These are phyloP conservation scores for Clarireedia hainanense DNA, from an alignment of 2,329 filamentous ascomycete species.

Conservation along the genomic window DNA sequence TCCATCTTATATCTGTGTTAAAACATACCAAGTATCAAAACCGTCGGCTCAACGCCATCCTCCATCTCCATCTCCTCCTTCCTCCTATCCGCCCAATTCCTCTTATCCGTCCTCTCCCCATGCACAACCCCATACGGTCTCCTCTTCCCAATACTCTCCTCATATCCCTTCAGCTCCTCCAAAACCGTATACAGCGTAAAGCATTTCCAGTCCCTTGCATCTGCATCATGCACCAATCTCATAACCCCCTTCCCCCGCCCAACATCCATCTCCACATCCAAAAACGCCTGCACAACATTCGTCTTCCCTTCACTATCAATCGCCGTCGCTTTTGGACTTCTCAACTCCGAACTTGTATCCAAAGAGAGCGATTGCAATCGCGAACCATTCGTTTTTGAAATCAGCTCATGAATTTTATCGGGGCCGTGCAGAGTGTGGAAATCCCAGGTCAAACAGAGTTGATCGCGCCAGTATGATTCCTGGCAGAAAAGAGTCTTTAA, in stretches of 20 bases:
- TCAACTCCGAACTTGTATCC: conserved; percentile 20
- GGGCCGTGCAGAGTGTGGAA: conserved; percentile 43
- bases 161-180: conserved; percentile 43
- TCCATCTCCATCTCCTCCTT: conserved; percentile 39
- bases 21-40: conserved; percentile 51
- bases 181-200: conserved; percentile 57
- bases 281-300: conserved; percentile 46
- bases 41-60: conserved; percentile 36
- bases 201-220: conserved; percentile 45
- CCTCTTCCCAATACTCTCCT: conserved; percentile 40
- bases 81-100: conserved; percentile 54
- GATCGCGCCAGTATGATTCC: conserved; percentile 51
- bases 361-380: conserved; percentile 32
- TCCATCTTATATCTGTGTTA: not conserved
- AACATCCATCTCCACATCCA: conserved; percentile 43
- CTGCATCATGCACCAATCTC: conserved; percentile 35
- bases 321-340: conserved; percentile 24
- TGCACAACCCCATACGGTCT: conserved; percentile 50
- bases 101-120: conserved; percentile 41
- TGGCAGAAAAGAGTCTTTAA: conserved; percentile 35
- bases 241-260: conserved; percentile 50
- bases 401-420: conserved; percentile 28
- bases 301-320: conserved; percentile 40
- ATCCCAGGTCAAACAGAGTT: conserved; percentile 48
- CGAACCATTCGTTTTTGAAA: conserved; percentile 21